Evolutionary conservation across 371 early-diverging fungal genomes (phyloP), one percentile per base, ranked within the genome.

Genomic region (Catenaria anguillulae): DNA sequence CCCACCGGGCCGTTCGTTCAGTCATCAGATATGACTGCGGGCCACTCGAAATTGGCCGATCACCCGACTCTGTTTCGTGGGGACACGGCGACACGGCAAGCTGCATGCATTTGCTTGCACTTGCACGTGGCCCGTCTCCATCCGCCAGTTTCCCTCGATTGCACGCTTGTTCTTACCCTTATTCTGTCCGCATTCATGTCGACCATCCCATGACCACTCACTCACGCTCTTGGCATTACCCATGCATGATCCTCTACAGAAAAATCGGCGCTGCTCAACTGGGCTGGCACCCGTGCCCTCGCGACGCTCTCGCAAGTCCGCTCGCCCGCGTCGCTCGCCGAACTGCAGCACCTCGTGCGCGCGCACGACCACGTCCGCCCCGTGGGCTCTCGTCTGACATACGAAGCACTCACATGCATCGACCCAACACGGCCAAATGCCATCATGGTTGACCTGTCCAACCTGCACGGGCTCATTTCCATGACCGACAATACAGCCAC

Each of bases 361-460:
- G 4, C 52, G 29, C 29, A 24, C 29, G 1, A 8, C 13, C 12
- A 24, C 31, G 31, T 50, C 2, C 52, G 52, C 0, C 52, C 52
- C 52, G 52, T 50, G 29, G 52, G 52, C 21, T 29, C 29, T 13
- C 52, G 52, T 15, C 52, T 50, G 15, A 50, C 52, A 17, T 50
- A 50, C 52, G 52, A 50, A 31, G 24, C 46, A 1, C 46, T 46
- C n/a, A 46, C 46, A 10, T 46, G 23, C 1, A 24, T 46, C 2
- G 23, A 19, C 23, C n/a, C n/a, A n/a, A n/a, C n/a, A n/a, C n/a
- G n/a, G n/a, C 40, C 40, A 5, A 29, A 8, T 8, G 26, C 52
- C 13, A 17, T 65, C 0, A 46, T 68, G 15, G 40, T 65, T 19
- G 62, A 63, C 45, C 24, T 65, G 37, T 42, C 36, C 33, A 33